Percentiles rank a stretch among this genome's conserved stretches.
Conservation (phyloP, 495 filamentous ascomycete species). For the Aspergillus asperescens region DNA sequence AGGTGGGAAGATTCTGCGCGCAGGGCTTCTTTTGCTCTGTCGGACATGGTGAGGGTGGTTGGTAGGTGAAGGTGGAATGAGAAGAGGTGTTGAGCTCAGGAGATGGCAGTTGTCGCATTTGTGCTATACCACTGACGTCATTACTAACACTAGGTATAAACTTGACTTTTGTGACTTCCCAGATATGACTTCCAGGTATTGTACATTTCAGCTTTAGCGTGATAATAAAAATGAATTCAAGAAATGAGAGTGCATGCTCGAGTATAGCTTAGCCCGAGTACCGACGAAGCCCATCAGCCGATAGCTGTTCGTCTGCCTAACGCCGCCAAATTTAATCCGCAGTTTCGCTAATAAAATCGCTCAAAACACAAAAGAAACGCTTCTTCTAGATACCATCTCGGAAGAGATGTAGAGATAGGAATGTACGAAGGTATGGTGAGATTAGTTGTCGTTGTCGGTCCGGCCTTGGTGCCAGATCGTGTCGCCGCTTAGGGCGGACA, state of each 20-base stretch:
- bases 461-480: slow-evolving; percentile 46
- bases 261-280: background rate
- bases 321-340: slow-evolving; percentile 32
- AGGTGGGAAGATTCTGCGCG: slow-evolving; percentile 35
- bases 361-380: slow-evolving; percentile 23
- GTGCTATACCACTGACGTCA: background rate
- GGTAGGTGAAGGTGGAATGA: background rate
- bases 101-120: background rate
- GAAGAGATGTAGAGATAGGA: slow-evolving; percentile 10
- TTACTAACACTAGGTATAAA: no score
- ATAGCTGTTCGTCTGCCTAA: slow-evolving; percentile 16
- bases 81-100: background rate
- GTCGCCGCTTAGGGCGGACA: slow-evolving; percentile 48
- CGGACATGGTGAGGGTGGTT: slow-evolving; percentile 29
- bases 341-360: slow-evolving; percentile 38
- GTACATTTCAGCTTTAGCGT: background rate
- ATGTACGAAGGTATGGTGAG: slow-evolving; percentile 7
- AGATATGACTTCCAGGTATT: slow-evolving; percentile 12
- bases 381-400: slow-evolving; percentile 7
- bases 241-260: background rate
- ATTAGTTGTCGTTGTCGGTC: slow-evolving; percentile 42
- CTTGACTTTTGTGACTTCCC: no score
- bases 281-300: background rate
- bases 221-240: background rate
- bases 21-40: slow-evolving; percentile 38